Evolutionary conservation across 345 rosid species (phyloP), one percentile per base, ranked within the genome.

Genomic region (Citrus trifoliata): DNA sequence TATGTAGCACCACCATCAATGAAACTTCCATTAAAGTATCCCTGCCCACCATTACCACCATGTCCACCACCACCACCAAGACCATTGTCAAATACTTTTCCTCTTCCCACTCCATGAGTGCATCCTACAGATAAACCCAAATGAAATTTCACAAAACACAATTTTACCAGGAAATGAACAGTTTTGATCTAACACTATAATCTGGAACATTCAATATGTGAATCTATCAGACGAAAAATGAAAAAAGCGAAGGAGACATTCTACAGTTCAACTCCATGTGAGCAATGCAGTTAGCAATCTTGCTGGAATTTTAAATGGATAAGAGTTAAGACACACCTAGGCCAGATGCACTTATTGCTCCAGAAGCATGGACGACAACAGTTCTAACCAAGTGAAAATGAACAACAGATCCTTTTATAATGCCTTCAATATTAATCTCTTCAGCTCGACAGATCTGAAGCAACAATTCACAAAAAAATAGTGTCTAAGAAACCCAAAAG

Each of bases 61-160:
- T 95, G 98, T 48, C 98, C 98, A 80, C 92, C 98, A 32, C 98
- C 98, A 78, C 97, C 90, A 46, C 93, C 92, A 55, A 90, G 87
- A 78, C 97, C 97, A 76, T 89, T 91, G 75, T 86, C 84, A 63
- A 85, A 85, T 74, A 90, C 81, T 80, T 89, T 84, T 80, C 97
- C 98, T 82, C 88, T 85, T 65, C 98, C 98, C 70, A 93, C 82
- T 64, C 98, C 98, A 82, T 97, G 90, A 76, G 85, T 88, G 89
- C 98, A 95, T 63, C 98, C 98, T 95, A 84, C 79, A 81, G 69
- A 59, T 59, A 80, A 71, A 72, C 37, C 76, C 73, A 60, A 73
- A 51, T 63, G 78, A 24, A 35, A 70, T 70, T 65, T 38, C 38
- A 48, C 21, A 68, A 40, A 28, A 79, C 55, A 73, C 33, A 53